These are phyloP conservation scores for Apiotrichum gamsii DNA, from an alignment of 1,284 basidiomycete genomes.

Conservation along the genomic window DNA sequence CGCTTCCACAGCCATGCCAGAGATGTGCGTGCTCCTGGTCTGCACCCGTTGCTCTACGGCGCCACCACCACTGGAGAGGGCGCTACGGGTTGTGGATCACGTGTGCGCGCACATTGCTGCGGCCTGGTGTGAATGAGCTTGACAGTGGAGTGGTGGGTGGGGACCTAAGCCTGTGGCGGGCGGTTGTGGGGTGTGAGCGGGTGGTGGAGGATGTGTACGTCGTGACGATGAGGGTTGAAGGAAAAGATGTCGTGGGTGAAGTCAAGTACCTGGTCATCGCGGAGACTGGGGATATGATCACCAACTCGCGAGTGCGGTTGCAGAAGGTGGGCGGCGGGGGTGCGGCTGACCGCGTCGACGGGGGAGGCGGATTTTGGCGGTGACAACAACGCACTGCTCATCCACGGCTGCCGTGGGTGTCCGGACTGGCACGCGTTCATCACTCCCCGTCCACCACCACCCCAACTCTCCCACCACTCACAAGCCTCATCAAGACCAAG, in stretches of 20 bases:
- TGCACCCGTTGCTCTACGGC: too few relatives aligned
- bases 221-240: conserved; percentile 1
- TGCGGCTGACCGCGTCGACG: background rate
- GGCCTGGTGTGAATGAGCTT: conserved; percentile 15
- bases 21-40: too few relatives aligned
- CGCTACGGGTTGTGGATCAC: conserved; percentile 35
- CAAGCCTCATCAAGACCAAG: conserved; percentile 23
- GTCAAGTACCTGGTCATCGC: conserved; percentile 4
- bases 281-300: conserved; percentile 8
- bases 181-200: conserved; percentile 10
- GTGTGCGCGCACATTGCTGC: conserved; percentile 22
- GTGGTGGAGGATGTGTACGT: conserved; percentile 18
- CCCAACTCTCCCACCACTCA: background rate
- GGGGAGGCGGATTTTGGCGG: rapidly evolving
- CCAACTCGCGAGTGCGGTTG: too few relatives aligned
- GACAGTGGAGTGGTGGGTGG: conserved; percentile 21
- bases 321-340: too few relatives aligned
- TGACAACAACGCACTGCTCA: background rate
- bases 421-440: conserved; percentile 28
- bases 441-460: background rate
- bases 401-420: conserved; percentile 19
- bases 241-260: background rate
- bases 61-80: too few relatives aligned
- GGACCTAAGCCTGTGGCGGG: conserved; percentile 25
- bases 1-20: too few relatives aligned